Base-by-base conservation (phyloP, 768 basidiomycete genomes). In the Amanita pallidorosea region DNA sequence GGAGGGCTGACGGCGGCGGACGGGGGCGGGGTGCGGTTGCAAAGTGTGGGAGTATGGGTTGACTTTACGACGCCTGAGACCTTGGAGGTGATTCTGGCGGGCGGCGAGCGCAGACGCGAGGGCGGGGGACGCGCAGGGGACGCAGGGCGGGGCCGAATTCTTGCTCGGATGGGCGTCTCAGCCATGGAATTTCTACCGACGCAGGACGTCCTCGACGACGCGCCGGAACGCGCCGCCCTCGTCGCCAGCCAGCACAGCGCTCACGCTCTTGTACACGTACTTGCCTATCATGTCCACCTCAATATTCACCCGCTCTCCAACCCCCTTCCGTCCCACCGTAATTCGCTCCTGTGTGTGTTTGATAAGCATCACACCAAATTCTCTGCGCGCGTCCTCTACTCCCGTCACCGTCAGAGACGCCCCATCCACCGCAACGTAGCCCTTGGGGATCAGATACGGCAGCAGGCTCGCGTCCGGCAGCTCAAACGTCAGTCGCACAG, bases 201-300 rank as follows among this genome's bases (percentile, higher is more conserved):
- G 29, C 13, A 85, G 59, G 5, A 77, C 69, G 18, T 76, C 72
- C 55, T 78, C 71, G 7, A 85, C 83, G 3, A 78, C 66, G 56
- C 69, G 78, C 45, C 68, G 67, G 43, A 85, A 57, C 3, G 70
- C 70, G 29, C 70, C 68, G 17, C 72, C 72, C 0, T 72, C 80
- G 5, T 67, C 71, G 1, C 80, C 80, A 6, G 75, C 75, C 37
- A 89, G 67, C 46, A 80, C 80, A 36, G 84, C 83, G 12, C 67
- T 61, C 2, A 94, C 87, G 50, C 88, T 85, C 71, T 92, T 92
- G 60, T 79, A 77, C 4, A 94, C 88, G 56, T 89, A 92, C 66
- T 95, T 95, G 13, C 88, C 92, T 17, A 94, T 82, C 80, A 92
- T 90, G 63, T 96, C 92, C 40, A 85, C 92, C 70, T 99, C 96